Conservation (phyloP, 371 early-diverging fungal genomes). For the Zancudomyces culisetae region DNA sequence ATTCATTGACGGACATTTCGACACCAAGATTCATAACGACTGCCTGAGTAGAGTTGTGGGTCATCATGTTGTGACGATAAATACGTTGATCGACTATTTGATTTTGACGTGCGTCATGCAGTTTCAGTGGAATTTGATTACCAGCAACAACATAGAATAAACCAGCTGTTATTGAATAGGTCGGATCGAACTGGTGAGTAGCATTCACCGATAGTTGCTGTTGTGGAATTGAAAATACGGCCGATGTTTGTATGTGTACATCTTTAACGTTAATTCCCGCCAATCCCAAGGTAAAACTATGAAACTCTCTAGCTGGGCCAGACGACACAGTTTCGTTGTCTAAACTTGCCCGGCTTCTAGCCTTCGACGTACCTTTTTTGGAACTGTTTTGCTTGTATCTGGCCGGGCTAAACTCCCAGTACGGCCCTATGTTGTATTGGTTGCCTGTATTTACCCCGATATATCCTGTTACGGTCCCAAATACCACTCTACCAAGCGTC, state of each 20-base stretch:
- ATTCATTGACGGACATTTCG: slow-evolving; percentile 4
- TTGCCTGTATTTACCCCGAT: slow-evolving; percentile 17
- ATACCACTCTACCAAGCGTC: slow-evolving; percentile 3
- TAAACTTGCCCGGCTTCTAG: neutral
- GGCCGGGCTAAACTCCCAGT: slow-evolving; percentile 10
- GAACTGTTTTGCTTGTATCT: neutral
- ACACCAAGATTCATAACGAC: slow-evolving; percentile 5
- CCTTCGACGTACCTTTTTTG: neutral
- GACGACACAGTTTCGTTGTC: neutral
- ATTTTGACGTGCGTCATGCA: neutral
- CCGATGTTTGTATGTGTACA: neutral
- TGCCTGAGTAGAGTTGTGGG: neutral
- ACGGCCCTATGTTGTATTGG: slow-evolving; percentile 12
- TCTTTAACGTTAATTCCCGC: slow-evolving; percentile 2
- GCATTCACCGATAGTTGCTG: slow-evolving; percentile 5
- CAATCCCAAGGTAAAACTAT: slow-evolving; percentile 10
- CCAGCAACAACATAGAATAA: slow-evolving; percentile 3
- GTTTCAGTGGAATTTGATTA: neutral
- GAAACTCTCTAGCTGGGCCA: slow-evolving; percentile 1
- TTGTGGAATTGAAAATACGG: neutral
- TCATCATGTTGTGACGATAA: neutral
- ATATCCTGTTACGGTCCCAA: neutral
- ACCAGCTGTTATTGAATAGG: slow-evolving; percentile 9
- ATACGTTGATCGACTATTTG: no score
- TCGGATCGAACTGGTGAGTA: slow-evolving; percentile 8